phyloP scores from a whole-genome alignment of 2,329 filamentous ascomycete genomes.

The Metarhizium humberi region DNA sequence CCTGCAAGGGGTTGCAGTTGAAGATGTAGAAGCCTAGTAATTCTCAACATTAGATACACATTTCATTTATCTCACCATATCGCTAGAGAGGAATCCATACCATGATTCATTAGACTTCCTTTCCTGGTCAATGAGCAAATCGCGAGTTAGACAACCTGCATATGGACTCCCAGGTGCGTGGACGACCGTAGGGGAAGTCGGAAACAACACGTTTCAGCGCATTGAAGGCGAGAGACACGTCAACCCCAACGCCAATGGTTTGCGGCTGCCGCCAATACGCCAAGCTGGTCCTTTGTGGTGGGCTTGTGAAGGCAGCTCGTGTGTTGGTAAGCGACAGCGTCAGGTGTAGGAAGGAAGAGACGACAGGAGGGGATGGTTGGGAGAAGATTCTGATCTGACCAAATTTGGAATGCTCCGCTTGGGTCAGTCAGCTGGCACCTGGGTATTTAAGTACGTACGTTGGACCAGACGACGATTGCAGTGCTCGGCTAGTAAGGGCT shows the following conservation, averaged over 20 bases:
- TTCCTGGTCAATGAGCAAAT: neutral
- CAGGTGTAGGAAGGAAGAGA: neutral
- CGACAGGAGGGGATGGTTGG: neutral
- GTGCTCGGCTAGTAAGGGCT: neutral
- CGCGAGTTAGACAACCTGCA: neutral
- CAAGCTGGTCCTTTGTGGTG: neutral
- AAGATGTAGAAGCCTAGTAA: conserved; percentile 2
- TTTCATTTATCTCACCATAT: neutral
- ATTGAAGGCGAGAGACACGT: neutral
- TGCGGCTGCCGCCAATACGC: neutral
- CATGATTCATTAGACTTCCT: neutral
- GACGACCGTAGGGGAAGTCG: neutral
- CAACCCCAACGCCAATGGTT: neutral
- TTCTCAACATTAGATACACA: neutral
- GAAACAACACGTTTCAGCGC: neutral
- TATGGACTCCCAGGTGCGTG: neutral
- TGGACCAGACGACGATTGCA: neutral
- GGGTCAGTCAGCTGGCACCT: too few relatives aligned
- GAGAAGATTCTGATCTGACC: neutral
- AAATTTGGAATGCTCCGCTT: neutral
- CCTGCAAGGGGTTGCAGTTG: conserved; percentile 50
- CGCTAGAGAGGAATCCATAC: neutral
- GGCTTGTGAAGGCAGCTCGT: neutral
- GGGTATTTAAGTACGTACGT: too few relatives aligned
- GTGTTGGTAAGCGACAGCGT: neutral